A percentile compares a stretch with the other conserved stretches of the same genome.
These are phyloP conservation scores for Cercospora canescens DNA, from an alignment of 2,329 filamentous ascomycete species.

Conservation along the genomic window DNA sequence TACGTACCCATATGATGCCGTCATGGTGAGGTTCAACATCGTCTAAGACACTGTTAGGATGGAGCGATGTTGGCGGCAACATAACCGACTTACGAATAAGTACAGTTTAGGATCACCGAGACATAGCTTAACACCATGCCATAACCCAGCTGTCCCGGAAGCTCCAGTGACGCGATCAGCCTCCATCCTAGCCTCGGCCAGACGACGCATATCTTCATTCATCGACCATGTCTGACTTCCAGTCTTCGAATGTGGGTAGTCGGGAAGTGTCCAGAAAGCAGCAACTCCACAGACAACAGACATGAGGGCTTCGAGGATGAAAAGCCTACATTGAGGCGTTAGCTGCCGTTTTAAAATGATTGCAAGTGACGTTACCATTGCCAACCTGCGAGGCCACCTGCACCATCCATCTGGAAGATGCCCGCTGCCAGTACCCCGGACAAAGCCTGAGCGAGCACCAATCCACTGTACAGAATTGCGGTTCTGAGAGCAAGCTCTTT, in stretches of 20 bases:
- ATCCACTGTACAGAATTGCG: constrained; percentile 35
- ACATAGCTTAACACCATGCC: constrained; percentile 9
- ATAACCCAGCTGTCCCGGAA: background rate
- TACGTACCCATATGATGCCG: background rate
- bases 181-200: background rate
- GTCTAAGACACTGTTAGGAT: background rate
- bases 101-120: constrained; percentile 26
- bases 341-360: background rate
- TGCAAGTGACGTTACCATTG: constrained; percentile 16
- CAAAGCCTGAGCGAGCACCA: constrained; percentile 33
- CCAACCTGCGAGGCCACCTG: constrained; percentile 35
- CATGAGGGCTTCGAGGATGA: constrained; percentile 27
- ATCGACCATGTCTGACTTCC: constrained; percentile 2
- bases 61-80: background rate
- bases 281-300: constrained; percentile 4
- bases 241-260: constrained; percentile 12
- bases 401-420: constrained; percentile 30
- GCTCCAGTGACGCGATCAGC: constrained; percentile 6
- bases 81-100: constrained; percentile 11
- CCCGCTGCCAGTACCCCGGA: constrained; percentile 19
- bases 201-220: constrained; percentile 1
- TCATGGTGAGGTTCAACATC: background rate
- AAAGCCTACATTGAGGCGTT: constrained; percentile 13
- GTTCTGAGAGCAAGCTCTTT: constrained; percentile 40
- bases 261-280: constrained; percentile 11